Evolutionary conservation across 2,329 filamentous ascomycete species (phyloP), one percentile per base, ranked within the genome.

Genomic region (Shiraia bambusicola): DNA sequence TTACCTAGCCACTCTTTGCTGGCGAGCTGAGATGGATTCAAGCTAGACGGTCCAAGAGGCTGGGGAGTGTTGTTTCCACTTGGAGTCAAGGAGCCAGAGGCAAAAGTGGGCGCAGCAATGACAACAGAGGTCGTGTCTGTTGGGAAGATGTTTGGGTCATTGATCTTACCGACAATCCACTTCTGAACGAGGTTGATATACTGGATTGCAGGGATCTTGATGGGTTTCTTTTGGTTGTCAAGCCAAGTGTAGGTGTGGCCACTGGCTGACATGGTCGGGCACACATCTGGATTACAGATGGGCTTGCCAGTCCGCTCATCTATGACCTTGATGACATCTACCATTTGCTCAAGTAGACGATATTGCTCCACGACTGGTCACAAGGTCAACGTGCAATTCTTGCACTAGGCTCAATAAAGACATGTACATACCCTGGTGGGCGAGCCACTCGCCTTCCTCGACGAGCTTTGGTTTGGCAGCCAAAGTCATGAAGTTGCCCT

Each of bases 101-200:
- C 70, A 49, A 78, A 81, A 34, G 76, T 76, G 12, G 78, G 73
- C 31, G 83, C 79, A 31, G 82, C 76, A 54, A 80, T 84, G 13
- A 85, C 87, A 34, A 86, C 78, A 30, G 81, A 80, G 28, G 84
- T 81, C 6, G 85, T 82, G 58, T 93, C 89, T 29, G 89, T 95
- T 5, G 92, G 92, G 72, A 97, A 96, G 71, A 95, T 88, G 64
- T 81, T 80, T 35, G 83, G 83, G 67, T 97, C 91, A 59, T 93
- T 88, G 52, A 95, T 89, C 74, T 97, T 97, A 72, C 90, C 89
- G 22, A 88, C 87, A 66, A 97, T 95, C 91, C 92, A 97, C 63
- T 92, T 88, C 72, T 96, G 91, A 68, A 97, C 94, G 17, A 95
- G 82, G 54, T 88, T 89, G 73, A 96, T 93, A 73, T 97, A 97